Evolutionary conservation across 2,329 filamentous ascomycete species (phyloP).

Genomic region (Emmonsiellopsis sp.): DNA sequence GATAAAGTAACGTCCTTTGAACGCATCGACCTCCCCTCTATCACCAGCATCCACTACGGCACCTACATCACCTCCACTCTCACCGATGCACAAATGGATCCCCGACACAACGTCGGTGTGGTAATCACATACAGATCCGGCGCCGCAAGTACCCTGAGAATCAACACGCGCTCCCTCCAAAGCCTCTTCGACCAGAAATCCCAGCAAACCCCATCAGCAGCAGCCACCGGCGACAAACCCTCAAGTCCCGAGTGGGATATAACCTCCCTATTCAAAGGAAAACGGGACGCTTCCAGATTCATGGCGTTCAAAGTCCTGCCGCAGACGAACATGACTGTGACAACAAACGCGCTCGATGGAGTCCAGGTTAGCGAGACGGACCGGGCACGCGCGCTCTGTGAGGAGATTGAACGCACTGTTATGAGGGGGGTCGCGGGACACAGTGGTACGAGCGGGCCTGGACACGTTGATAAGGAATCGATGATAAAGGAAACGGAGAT

Average conservation of each 20-base stretch:
- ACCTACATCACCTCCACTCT: slow-evolving; percentile 87
- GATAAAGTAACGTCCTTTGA: slow-evolving; percentile 94
- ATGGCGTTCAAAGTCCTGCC: slow-evolving; percentile 36
- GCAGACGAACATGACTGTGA: slow-evolving; percentile 19
- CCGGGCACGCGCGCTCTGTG: slow-evolving; percentile 55
- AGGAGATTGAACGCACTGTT: slow-evolving; percentile 64
- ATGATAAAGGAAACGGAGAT: slow-evolving; percentile 56
- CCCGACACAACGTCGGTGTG: slow-evolving; percentile 72
- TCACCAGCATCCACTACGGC: slow-evolving; percentile 65
- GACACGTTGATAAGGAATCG: slow-evolving; percentile 26
- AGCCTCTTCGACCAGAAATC: slow-evolving; percentile 43
- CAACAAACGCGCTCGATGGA: slow-evolving; percentile 10
- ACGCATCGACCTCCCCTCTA: slow-evolving; percentile 64
- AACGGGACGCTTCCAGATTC: slow-evolving; percentile 23
- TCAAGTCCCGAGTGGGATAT: slow-evolving; percentile 28
- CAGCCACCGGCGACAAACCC: neutral
- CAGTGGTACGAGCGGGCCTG: slow-evolving; percentile 18
- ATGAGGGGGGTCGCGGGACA: slow-evolving; percentile 27
- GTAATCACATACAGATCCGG: slow-evolving; percentile 67
- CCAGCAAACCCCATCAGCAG: slow-evolving; percentile 1
- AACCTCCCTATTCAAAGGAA: slow-evolving; percentile 30
- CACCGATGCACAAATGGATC: slow-evolving; percentile 65
- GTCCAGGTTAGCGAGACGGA: slow-evolving; percentile 39
- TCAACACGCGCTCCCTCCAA: slow-evolving; percentile 73
- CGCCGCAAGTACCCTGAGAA: slow-evolving; percentile 60